These are phyloP conservation scores for Cyclocybe cylindracea DNA, from an alignment of 768 basidiomycete species.

Conservation along the genomic window DNA sequence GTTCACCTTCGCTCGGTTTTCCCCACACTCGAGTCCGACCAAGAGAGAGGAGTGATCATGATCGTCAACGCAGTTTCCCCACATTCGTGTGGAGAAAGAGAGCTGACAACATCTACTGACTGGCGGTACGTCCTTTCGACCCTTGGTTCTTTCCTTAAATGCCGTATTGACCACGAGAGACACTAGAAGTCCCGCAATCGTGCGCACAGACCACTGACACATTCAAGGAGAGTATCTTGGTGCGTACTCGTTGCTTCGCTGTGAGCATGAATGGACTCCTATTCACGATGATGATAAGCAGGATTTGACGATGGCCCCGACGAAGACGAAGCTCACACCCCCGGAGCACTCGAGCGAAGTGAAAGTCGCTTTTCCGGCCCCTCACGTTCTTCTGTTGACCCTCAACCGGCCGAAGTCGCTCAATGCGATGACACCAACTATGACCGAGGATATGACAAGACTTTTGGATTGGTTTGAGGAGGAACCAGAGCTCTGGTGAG, in stretches of 20 bases:
- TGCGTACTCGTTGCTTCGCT: too few relatives aligned
- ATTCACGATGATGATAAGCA: too few relatives aligned
- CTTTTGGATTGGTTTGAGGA: constrained; percentile 75
- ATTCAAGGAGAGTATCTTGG: too few relatives aligned
- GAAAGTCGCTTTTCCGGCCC: constrained; percentile 36
- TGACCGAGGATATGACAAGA: constrained; percentile 51
- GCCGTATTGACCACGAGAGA: too few relatives aligned
- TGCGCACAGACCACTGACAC: too few relatives aligned
- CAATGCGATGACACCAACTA: constrained; percentile 71
- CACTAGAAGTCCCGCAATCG: too few relatives aligned
- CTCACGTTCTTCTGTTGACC: constrained; percentile 40
- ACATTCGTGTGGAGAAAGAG: constrained; percentile 4
- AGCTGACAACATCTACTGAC: not conserved
- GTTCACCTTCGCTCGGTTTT: not conserved
- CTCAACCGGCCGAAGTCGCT: constrained; percentile 68
- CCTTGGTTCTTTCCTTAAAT: too few relatives aligned
- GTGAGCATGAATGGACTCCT: too few relatives aligned
- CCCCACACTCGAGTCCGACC: not conserved
- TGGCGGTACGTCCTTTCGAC: too few relatives aligned
- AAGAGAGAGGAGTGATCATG: not conserved
- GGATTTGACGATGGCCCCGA: too few relatives aligned
- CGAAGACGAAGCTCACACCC: not conserved
- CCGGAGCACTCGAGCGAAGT: constrained; percentile 38
- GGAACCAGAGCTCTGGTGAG: constrained; percentile 72
- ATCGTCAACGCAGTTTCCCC: not conserved